Conservation (phyloP, 257 asterid genomes). For the Nicotiana knightiana region DNA sequence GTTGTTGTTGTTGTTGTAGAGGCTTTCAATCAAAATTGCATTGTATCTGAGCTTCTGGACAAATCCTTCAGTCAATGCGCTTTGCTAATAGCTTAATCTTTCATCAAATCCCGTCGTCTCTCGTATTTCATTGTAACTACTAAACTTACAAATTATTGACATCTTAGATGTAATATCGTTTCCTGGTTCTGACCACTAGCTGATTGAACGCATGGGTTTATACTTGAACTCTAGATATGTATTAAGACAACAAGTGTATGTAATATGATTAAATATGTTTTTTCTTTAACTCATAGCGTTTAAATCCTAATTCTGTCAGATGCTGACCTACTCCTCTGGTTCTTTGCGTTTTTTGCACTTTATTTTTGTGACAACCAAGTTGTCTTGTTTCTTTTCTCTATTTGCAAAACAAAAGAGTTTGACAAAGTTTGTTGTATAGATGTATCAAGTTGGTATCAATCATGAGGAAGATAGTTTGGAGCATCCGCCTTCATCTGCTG, state of each 20-base stretch:
- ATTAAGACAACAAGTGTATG: neutral
- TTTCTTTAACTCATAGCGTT: neutral
- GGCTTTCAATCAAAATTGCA: neutral
- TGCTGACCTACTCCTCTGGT: neutral
- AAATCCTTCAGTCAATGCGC: neutral
- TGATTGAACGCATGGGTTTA: neutral
- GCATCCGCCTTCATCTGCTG: neutral
- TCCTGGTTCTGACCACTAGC: neutral
- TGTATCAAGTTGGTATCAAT: slow-evolving; percentile 4
- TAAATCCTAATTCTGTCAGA: neutral
- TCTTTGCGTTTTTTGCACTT: neutral
- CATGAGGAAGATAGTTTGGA: neutral
- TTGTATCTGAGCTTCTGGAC: neutral
- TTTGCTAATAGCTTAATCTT: neutral
- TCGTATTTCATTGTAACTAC: neutral
- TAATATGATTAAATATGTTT: neutral
- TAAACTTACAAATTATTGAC: neutral
- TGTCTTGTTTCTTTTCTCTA: neutral
- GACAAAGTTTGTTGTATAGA: neutral
- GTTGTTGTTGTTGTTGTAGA: neutral
- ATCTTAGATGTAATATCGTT: neutral
- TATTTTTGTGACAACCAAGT: neutral
- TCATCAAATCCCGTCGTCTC: neutral
- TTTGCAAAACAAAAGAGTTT: neutral
- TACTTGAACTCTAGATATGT: neutral